Evolutionary conservation across 768 basidiomycete species (phyloP).

Genomic region (Lentinula lateritia): DNA sequence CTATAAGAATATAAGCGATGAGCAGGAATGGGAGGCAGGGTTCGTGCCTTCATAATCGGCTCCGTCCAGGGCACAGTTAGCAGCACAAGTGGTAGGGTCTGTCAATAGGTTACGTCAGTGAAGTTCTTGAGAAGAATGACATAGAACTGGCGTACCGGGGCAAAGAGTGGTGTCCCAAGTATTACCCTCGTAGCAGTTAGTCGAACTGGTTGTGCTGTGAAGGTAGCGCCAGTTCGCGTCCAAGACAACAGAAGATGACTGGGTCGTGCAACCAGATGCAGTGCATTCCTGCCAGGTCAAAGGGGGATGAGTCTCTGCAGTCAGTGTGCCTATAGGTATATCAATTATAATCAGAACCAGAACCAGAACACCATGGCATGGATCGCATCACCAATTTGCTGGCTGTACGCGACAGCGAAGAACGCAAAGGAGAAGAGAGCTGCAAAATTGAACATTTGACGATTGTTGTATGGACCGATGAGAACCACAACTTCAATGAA

Average conservation of each 20-base stretch:
- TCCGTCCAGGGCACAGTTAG: slow-evolving; percentile 10
- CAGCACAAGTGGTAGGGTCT: slow-evolving; percentile 24
- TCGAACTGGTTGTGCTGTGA: slow-evolving; percentile 12
- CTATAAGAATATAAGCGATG: slow-evolving; percentile 9
- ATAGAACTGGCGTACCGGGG: slow-evolving; percentile 16
- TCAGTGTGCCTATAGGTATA: slow-evolving; percentile 21
- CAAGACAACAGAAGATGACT: slow-evolving; percentile 21
- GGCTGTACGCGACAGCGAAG: slow-evolving; percentile 7
- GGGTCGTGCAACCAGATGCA: slow-evolving; percentile 21
- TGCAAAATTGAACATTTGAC: background rate
- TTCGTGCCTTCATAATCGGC: slow-evolving; percentile 3
- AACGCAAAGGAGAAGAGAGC: slow-evolving; percentile 2
- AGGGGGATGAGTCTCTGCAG: slow-evolving; percentile 30
- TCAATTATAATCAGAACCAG: too few relatives aligned
- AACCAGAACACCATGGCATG: background rate
- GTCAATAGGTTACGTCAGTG: background rate
- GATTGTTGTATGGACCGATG: slow-evolving; percentile 5
- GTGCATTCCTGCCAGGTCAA: slow-evolving; percentile 28
- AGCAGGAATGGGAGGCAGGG: too few relatives aligned
- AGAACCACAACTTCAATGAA: background rate
- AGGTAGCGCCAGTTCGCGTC: slow-evolving; percentile 36
- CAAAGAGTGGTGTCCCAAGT: slow-evolving; percentile 32
- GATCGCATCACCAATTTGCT: background rate
- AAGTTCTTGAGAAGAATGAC: background rate
- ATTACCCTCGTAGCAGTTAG: slow-evolving; percentile 32